A percentile compares a stretch with the other conserved stretches of the same genome.
These are phyloP conservation scores for Russula virescens DNA, from an alignment of 768 basidiomycete species.

Conservation along the genomic window DNA sequence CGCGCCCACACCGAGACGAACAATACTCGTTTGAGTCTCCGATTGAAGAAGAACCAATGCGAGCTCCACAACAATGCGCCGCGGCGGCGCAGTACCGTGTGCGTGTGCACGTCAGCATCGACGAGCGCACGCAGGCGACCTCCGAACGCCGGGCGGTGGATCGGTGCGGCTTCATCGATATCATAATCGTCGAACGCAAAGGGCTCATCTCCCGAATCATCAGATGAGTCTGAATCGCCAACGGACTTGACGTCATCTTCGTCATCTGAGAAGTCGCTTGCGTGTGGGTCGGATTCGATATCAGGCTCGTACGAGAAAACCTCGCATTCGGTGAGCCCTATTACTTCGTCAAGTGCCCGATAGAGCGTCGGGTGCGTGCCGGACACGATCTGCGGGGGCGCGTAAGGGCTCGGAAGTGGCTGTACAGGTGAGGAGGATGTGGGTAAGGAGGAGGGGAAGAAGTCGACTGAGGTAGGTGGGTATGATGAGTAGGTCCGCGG, in stretches of 20 bases:
- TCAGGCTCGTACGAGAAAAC: slow-evolving; percentile 94
- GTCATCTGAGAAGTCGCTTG: slow-evolving; percentile 71
- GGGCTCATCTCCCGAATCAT: slow-evolving; percentile 60
- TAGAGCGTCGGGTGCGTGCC: slow-evolving; percentile 88
- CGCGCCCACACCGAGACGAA: slow-evolving; percentile 92
- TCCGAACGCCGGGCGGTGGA: slow-evolving; percentile 24
- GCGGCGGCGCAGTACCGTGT: slow-evolving; percentile 47
- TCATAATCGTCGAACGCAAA: slow-evolving; percentile 83
- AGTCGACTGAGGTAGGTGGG: slow-evolving; percentile 63
- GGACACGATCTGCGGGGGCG: slow-evolving; percentile 65
- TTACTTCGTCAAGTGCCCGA: slow-evolving; percentile 82
- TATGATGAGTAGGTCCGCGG: slow-evolving; percentile 85
- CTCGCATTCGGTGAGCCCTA: slow-evolving; percentile 87
- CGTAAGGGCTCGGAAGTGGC: slow-evolving; percentile 57
- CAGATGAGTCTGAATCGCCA: slow-evolving; percentile 58
- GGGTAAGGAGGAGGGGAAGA: slow-evolving; percentile 71
- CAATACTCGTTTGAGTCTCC: slow-evolving; percentile 85
- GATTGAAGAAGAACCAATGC: slow-evolving; percentile 95
- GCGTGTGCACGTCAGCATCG: slow-evolving; percentile 36
- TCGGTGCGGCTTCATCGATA: slow-evolving; percentile 45
- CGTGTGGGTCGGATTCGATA: slow-evolving; percentile 91
- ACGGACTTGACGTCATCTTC: slow-evolving; percentile 67
- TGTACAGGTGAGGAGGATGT: slow-evolving; percentile 66
- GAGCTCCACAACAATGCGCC: slow-evolving; percentile 92
- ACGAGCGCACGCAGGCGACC: slow-evolving; percentile 27